Evolutionary conservation across 345 rosid species (phyloP), one percentile per base, ranked within the genome.

Genomic region (Nasturtium officinale): DNA sequence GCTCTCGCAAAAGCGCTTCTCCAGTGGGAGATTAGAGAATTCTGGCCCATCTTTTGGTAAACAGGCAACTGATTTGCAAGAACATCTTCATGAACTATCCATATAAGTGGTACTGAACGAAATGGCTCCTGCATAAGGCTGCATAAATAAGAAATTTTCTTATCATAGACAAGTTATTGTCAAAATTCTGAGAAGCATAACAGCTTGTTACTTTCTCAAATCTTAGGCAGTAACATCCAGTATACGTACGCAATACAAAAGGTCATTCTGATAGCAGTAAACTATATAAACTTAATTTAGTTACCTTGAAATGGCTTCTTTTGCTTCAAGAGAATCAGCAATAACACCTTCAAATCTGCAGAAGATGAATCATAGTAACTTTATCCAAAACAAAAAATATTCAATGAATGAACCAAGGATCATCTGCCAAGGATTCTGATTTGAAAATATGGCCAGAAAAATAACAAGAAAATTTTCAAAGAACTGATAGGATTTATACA

Each of bases 61-160:
- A 82, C 63, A 42, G 89, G 85, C 79, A 89, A 87, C 62, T 85
- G 90, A 78, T 81, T 84, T 70, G 96, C 96, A 74, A 92, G 98
- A 47, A 79, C 68, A 76, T 86, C 96, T 73, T 96, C 99, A 77
- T 90, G 97, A 77, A 96, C 78, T 75, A 90, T 85, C 99, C 98
- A 96, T 82, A 96, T 76, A 76, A 92, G 85, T 52, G 98, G 96
- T 76, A 92, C 78, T 23, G 90, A 86, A 84, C 76, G 85, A 85
- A 96, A 92, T 67, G 98, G 98, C 87, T 90, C 98, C 90, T 87
- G 96, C 97, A 85, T 89, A 72, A 96, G 96, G 94, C 99, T 92
- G 98, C 94, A 92, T 75, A 82, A 61, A 88, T 83, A 85, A 83
- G 75, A 65, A 81, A 79, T 78, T 85, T 84, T 83, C 83, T 83